Evolutionary conservation across 1,284 basidiomycete genomes (phyloP).

Genomic region (Gomphus bonarii): DNA sequence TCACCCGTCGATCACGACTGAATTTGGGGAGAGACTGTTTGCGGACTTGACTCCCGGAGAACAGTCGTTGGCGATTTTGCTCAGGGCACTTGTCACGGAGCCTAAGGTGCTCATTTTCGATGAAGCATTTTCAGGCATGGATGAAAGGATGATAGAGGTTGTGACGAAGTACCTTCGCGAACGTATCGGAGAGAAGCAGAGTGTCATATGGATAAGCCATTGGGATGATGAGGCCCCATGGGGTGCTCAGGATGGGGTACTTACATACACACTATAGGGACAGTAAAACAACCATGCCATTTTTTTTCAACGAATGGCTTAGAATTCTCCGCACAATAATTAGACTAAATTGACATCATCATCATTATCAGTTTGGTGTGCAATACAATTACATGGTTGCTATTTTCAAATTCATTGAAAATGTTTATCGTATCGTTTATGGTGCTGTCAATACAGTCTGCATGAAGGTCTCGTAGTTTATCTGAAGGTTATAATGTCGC

Average conservation of each 20-base stretch:
- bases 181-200: constrained; percentile 49
- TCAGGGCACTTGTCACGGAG: constrained; percentile 69
- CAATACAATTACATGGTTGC: background rate
- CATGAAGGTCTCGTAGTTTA: constrained; percentile 73
- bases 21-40: constrained; percentile 42
- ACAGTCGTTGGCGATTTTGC: constrained; percentile 71
- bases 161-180: constrained; percentile 53
- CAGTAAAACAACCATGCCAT: background rate
- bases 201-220: constrained; percentile 77
- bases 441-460: constrained; percentile 58
- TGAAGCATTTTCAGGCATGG: constrained; percentile 89
- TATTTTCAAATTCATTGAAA: background rate
- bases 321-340: background rate
- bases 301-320: background rate
- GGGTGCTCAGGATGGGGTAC: constrained; percentile 40
- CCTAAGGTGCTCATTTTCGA: constrained; percentile 72
- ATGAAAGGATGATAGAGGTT: constrained; percentile 58
- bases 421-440: constrained; percentile 24
- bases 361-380: no score
- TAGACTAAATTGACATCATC: background rate
- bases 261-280: background rate
- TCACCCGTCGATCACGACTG: constrained; percentile 18
- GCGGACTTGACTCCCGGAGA: constrained; percentile 55
- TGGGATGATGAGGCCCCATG: constrained; percentile 85
- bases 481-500: constrained; percentile 15